Evolutionary conservation across 2,329 filamentous ascomycete genomes (phyloP).

Genomic region (Colletotrichum tofieldiae): DNA sequence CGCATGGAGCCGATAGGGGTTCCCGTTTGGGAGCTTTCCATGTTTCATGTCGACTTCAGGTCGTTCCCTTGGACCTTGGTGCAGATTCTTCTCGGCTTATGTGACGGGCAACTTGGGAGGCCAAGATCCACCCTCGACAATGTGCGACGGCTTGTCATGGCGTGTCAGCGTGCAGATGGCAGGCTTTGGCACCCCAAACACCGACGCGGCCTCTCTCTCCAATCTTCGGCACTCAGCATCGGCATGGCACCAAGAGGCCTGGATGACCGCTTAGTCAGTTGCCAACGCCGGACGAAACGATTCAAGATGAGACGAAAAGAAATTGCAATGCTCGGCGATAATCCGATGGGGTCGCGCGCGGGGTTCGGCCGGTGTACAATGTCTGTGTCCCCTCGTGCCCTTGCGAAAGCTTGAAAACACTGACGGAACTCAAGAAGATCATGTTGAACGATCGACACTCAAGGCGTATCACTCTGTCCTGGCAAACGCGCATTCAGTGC

Average conservation of each 20-base stretch:
- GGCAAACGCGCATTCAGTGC: neutral
- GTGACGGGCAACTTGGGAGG: conserved; percentile 11
- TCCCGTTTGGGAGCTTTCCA: conserved; percentile 16
- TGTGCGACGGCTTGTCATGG: conserved; percentile 32
- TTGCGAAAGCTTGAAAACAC: neutral
- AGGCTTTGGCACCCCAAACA: conserved; percentile 13
- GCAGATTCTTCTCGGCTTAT: neutral
- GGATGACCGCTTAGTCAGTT: conserved; percentile 28
- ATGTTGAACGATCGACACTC: neutral
- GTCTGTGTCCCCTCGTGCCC: neutral
- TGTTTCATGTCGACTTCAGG: conserved; percentile 38
- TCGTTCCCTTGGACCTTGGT: conserved; percentile 4
- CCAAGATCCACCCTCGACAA: neutral
- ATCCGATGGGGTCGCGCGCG: conserved; percentile 14
- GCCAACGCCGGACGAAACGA: neutral
- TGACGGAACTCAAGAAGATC: neutral
- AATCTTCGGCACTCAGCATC: conserved; percentile 26
- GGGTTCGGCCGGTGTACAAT: conserved; percentile 1
- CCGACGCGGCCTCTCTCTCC: neutral
- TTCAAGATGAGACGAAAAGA: conserved; percentile 19
- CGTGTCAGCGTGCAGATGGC: neutral
- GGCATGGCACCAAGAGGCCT: conserved; percentile 18
- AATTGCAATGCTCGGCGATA: conserved; percentile 21
- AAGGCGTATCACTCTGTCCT: neutral
- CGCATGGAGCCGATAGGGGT: conserved; percentile 24